Evolutionary conservation across 2,329 filamentous ascomycete species (phyloP).

Genomic region (Dothistroma septosporum): DNA sequence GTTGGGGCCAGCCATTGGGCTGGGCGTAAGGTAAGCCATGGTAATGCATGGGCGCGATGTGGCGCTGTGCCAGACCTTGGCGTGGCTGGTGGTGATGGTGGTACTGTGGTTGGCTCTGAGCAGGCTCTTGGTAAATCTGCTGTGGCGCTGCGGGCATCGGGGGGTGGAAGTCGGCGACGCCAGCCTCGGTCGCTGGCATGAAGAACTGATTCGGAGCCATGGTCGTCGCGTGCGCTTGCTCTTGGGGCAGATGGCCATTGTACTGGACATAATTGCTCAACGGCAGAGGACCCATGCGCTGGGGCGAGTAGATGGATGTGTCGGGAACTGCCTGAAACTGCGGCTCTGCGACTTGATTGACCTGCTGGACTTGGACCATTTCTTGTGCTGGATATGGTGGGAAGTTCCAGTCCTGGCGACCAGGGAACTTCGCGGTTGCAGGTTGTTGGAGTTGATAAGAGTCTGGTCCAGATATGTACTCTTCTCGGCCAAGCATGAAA

Average conservation of each 20-base stretch:
- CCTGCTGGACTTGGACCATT: constrained; percentile 18
- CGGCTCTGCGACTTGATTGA: constrained; percentile 20
- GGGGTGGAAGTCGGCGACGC: constrained; percentile 13
- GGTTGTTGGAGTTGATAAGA: neutral
- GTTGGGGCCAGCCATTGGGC: constrained; percentile 4
- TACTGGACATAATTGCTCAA: constrained; percentile 9
- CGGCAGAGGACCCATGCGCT: constrained; percentile 11
- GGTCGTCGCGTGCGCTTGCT: constrained; percentile 5
- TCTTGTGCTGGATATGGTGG: constrained; percentile 10
- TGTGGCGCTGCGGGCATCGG: neutral
- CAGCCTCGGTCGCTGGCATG: constrained; percentile 12
- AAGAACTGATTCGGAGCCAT: constrained; percentile 17
- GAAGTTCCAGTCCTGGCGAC: constrained; percentile 15
- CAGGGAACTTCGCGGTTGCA: constrained; percentile 11
- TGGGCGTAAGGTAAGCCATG: constrained; percentile 11
- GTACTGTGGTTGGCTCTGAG: constrained; percentile 3
- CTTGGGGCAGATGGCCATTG: neutral
- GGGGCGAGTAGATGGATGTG: constrained; percentile 18
- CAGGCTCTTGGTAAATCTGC: neutral
- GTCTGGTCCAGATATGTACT: neutral
- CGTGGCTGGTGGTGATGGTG: constrained; percentile 8
- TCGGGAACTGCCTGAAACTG: constrained; percentile 22
- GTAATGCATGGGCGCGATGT: constrained; percentile 14
- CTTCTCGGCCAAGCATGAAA: neutral
- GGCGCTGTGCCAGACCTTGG: constrained; percentile 8